These are phyloP conservation scores for Bipolaris victoriae DNA, from an alignment of 2,329 filamentous ascomycete genomes.

Conservation along the genomic window DNA sequence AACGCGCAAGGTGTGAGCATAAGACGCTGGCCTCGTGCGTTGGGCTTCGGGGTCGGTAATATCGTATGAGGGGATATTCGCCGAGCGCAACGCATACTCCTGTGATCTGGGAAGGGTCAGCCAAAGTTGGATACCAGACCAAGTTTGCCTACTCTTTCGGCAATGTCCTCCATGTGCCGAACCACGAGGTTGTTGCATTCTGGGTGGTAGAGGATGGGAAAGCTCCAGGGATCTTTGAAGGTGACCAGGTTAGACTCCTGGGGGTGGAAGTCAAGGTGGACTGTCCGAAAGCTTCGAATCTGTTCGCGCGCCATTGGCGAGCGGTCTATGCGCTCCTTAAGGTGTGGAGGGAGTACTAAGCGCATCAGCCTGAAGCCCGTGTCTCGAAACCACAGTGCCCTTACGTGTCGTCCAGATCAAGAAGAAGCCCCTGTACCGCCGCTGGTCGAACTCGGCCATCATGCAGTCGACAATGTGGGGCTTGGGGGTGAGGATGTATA, in stretches of 20 bases:
- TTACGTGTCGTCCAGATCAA: constrained; percentile 81
- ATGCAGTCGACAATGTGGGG: constrained; percentile 91
- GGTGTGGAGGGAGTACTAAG: constrained; percentile 69
- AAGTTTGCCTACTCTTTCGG: constrained; percentile 73
- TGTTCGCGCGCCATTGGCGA: constrained; percentile 72
- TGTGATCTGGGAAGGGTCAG: constrained; percentile 66
- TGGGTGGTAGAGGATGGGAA: constrained; percentile 89
- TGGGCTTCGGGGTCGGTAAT: constrained; percentile 77
- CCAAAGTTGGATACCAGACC: not conserved
- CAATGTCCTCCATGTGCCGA: constrained; percentile 80
- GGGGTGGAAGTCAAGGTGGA: constrained; percentile 88
- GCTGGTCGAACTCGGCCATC: constrained; percentile 86
- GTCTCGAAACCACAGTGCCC: not conserved
- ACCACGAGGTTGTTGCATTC: constrained; percentile 83
- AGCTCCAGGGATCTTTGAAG: constrained; percentile 95
- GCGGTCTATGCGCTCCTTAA: constrained; percentile 76
- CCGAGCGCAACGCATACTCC: constrained; percentile 90
- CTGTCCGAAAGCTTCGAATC: constrained; percentile 79
- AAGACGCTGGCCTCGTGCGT: constrained; percentile 87
- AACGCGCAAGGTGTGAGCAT: constrained; percentile 84
- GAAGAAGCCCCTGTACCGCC: constrained; percentile 78
- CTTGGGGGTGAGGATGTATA: constrained; percentile 88
- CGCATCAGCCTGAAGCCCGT: constrained; percentile 2
- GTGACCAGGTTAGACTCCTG: constrained; percentile 90
- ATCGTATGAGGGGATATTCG: constrained; percentile 91